Percentiles rank a stretch among this genome's conserved stretches.
Evolutionary conservation across 345 rosid genomes (phyloP).

Genomic region (thale cress (Arabidopsis thaliana)): TAIR10.1 NC_003071.7:11927001-11927500

Average conservation of each 20-base stretch:
- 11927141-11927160: constrained; percentile 94
- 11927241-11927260: constrained; percentile 75
- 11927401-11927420: neutral
- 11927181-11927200: neutral
- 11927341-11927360: constrained; percentile 99
- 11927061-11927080: constrained; percentile 96
- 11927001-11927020: constrained; percentile 61
- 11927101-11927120: constrained; percentile 93
- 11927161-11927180: neutral
- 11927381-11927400: neutral
- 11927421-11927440: constrained; percentile 5
- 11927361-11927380: constrained; percentile 88
- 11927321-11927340: constrained; percentile 87
- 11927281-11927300: constrained; percentile 98
- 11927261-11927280: constrained; percentile 94
- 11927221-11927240: constrained; percentile 1
- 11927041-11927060: constrained; percentile 74
- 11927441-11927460: constrained; percentile 90
- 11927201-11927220: neutral
- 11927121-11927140: constrained; percentile 93
- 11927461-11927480: constrained; percentile 98
- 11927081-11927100: constrained; percentile 77
- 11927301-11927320: constrained; percentile 96
- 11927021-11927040: constrained; percentile 55
- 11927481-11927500: constrained; percentile 97